These are phyloP conservation scores for Petunia secreta DNA, from an alignment of 257 asterid species.

Conservation along the genomic window DNA sequence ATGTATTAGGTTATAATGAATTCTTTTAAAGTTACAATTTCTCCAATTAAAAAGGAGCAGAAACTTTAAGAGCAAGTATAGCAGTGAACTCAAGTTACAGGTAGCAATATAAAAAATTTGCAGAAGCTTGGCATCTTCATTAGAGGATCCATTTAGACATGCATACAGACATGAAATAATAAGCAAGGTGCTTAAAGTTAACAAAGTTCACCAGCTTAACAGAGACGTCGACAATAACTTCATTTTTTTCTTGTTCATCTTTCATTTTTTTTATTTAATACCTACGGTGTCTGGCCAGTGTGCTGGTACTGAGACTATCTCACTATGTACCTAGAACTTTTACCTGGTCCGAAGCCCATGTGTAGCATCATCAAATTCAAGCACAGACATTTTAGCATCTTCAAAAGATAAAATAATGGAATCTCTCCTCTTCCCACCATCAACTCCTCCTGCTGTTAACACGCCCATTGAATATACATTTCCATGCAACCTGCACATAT, in stretches of 20 bases:
- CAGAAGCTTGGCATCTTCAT: neutral
- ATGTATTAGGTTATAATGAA: neutral
- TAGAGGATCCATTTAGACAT: neutral
- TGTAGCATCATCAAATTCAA: slow-evolving; percentile 91
- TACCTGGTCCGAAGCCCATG: slow-evolving; percentile 91
- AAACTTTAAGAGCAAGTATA: neutral
- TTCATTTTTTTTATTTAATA: neutral
- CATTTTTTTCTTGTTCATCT: neutral
- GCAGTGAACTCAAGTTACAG: slow-evolving; percentile 14
- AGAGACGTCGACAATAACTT: no score
- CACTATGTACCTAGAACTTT: slow-evolving; percentile 14
- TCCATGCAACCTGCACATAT: slow-evolving; percentile 81
- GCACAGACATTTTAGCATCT: slow-evolving; percentile 85
- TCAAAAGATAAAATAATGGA: slow-evolving; percentile 80
- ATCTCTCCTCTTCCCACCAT: slow-evolving; percentile 80
- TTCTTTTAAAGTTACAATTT: neutral
- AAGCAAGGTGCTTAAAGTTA: slow-evolving; percentile 5
- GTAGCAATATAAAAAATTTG: slow-evolving; percentile 15
- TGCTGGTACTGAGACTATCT: neutral
- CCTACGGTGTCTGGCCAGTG: neutral
- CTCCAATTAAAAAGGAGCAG: slow-evolving; percentile 8
- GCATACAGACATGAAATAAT: neutral
- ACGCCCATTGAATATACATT: slow-evolving; percentile 88
- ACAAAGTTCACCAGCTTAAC: slow-evolving; percentile 14
- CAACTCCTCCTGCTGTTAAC: slow-evolving; percentile 69